A percentile compares a stretch with the other conserved stretches of the same genome.
These are phyloP conservation scores for Neonectria faginata DNA, from an alignment of 2,329 filamentous ascomycete genomes.

Conservation along the genomic window DNA sequence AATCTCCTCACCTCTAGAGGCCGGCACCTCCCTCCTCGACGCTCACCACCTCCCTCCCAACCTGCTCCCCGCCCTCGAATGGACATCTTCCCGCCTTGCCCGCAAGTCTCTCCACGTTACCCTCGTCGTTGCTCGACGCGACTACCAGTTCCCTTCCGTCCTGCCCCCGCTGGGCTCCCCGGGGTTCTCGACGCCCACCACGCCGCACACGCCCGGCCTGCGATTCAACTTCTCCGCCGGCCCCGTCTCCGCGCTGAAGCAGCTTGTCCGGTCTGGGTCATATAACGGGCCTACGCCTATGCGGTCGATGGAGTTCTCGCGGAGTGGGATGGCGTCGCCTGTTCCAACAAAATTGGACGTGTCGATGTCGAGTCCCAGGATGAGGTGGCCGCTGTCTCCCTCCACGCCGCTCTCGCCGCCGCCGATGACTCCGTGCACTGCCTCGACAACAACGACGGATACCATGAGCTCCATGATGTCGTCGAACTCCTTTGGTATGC, in stretches of 20 bases:
- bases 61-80: conserved; percentile 67
- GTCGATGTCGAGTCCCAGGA: conserved; percentile 43
- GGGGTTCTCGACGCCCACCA: conserved; percentile 40
- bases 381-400: conserved; percentile 52
- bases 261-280: conserved; percentile 47
- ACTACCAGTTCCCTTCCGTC: conserved; percentile 64
- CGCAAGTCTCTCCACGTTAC: conserved; percentile 67
- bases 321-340: conserved; percentile 48
- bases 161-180: conserved; percentile 39
- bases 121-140: conserved; percentile 67
- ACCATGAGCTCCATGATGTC: conserved; percentile 47
- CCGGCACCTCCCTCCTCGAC: conserved; percentile 69
- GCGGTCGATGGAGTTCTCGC: conserved; percentile 40
- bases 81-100: conserved; percentile 66
- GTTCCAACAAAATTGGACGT: conserved; percentile 47
- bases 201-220: conserved; percentile 49
- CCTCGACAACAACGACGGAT: conserved; percentile 53
- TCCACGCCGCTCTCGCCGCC: conserved; percentile 55
- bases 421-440: conserved; percentile 62
- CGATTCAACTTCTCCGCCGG: conserved; percentile 49
- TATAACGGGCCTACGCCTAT: conserved; percentile 36
- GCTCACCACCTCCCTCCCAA: conserved; percentile 67
- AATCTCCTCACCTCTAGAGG: conserved; percentile 74
- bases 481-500: conserved; percentile 60
- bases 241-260: conserved; percentile 50